Conservation (phyloP, 139 green algal species). For the Volvox africanus region DNA sequence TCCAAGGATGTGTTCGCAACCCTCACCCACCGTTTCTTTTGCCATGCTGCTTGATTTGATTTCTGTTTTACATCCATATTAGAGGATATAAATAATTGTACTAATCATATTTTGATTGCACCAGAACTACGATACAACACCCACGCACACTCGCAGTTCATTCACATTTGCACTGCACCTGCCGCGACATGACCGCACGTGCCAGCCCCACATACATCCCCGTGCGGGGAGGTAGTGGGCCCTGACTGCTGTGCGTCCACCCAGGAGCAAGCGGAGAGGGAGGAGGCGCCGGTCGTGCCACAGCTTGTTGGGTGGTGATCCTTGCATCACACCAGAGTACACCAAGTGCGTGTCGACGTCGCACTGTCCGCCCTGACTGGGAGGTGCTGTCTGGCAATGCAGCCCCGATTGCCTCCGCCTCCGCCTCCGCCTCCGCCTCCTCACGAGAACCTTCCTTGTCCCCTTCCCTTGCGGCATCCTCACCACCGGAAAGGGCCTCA, state of each 20-base stretch:
- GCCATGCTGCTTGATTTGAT: too few species aligned
- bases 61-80: too few species aligned
- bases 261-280: neutral
- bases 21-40: too few species aligned
- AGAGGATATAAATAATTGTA: too few species aligned
- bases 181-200: slow-evolving; percentile 64
- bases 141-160: neutral
- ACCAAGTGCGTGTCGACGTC: neutral
- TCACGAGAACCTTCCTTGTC: too few species aligned
- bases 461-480: too few species aligned
- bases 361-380: neutral
- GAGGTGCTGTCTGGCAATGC: too few species aligned
- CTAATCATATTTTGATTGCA: too few species aligned
- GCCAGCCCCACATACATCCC: slow-evolving; percentile 80
- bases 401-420: neutral
- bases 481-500: too few species aligned
- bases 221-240: neutral
- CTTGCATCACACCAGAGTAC: neutral
- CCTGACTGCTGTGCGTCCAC: slow-evolving; percentile 32
- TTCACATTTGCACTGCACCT: neutral
- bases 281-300: neutral
- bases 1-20: too few species aligned
- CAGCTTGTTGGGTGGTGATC: neutral
- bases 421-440: neutral
- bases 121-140: too few species aligned